phyloP scores from a whole-genome alignment of 176 grass and related monocot genomes.

The maize (Zea mays) region DNA sequence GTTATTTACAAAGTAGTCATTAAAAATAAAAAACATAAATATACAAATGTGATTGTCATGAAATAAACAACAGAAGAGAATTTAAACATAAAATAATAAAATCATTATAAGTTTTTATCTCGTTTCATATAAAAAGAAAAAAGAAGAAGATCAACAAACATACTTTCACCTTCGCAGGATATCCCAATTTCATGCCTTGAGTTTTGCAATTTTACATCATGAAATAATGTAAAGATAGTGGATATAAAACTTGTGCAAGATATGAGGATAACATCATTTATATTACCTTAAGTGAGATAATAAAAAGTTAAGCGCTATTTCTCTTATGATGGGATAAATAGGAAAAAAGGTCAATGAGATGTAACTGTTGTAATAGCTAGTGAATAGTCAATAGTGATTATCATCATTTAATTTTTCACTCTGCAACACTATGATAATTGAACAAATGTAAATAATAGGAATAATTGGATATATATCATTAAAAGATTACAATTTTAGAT shows the following conservation, averaged over 20 bases:
- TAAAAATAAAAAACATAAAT: not conserved
- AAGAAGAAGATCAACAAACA: not conserved
- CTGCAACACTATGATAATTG: not conserved
- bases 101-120: not conserved
- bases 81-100: conserved; percentile 10
- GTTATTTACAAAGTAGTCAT: not conserved
- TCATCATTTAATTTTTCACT: not conserved
- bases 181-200: not conserved
- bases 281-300: too few species aligned
- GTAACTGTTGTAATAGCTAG: not conserved
- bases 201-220: not conserved
- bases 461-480: too few species aligned
- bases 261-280: not conserved
- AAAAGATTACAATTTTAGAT: too few species aligned
- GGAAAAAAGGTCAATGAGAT: not conserved
- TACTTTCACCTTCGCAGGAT: not conserved
- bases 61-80: not conserved
- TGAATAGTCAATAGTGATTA: not conserved
- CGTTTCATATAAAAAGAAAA: not conserved
- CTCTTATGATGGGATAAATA: not conserved
- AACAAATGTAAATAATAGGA: not conserved
- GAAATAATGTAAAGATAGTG: not conserved
- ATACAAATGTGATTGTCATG: not conserved
- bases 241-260: not conserved
- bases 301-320: not conserved